phyloP scores from a whole-genome alignment of 225 moss, liverwort and hornwort species.

The Asterella californica region DNA sequence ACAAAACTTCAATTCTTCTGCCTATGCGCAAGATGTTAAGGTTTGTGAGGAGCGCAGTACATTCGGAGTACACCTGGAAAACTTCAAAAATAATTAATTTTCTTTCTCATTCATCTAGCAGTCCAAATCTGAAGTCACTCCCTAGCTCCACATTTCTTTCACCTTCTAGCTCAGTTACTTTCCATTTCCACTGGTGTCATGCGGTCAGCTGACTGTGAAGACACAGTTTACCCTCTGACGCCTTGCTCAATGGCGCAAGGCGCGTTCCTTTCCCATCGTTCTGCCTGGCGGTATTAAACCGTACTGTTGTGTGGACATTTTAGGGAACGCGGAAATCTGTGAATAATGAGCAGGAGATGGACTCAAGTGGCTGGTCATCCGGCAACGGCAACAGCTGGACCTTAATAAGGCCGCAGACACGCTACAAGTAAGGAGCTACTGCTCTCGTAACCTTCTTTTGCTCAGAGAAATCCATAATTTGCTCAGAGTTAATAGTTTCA shows the following conservation, averaged over 20 bases:
- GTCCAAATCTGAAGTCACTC: too few relatives aligned
- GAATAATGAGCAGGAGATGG: slow-evolving; percentile 47
- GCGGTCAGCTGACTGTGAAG: not conserved
- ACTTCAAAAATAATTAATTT: too few relatives aligned
- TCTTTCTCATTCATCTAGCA: too few relatives aligned
- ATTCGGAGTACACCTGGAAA: not conserved
- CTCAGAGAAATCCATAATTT: not conserved
- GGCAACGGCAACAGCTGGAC: slow-evolving; percentile 54
- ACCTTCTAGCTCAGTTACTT: too few relatives aligned
- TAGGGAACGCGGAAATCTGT: slow-evolving; percentile 61
- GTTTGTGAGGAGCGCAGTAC: not conserved
- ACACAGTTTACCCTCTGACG: not conserved
- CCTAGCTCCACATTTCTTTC: too few relatives aligned
- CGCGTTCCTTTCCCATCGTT: not conserved
- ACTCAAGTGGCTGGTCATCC: slow-evolving; percentile 58
- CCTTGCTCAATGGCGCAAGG: not conserved
- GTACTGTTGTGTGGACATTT: not conserved
- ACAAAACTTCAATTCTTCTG: slow-evolving; percentile 1
- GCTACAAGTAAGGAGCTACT: slow-evolving; percentile 46
- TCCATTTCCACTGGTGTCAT: not conserved
- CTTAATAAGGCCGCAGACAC: slow-evolving; percentile 86
- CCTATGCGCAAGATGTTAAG: slow-evolving; percentile 39
- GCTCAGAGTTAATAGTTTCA: not conserved
- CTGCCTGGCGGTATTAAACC: not conserved
- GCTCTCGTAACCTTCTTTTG: not conserved